Evolutionary conservation across 441 rosid genomes (phyloP), one percentile per base, ranked within the genome.

Genomic region (Jatropha multifida): DNA sequence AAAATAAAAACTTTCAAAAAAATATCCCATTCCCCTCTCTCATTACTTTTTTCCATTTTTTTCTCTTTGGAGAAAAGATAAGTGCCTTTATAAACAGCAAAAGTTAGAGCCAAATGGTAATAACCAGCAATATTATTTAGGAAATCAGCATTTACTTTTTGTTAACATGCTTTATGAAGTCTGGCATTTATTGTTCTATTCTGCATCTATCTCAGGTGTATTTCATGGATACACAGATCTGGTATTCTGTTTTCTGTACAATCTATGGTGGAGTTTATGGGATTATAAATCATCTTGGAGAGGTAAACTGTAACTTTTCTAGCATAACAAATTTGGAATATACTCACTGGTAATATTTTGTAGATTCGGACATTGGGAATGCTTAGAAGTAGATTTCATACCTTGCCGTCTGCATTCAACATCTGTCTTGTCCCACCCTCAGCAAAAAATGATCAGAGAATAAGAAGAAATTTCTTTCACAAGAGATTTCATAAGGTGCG

Each of bases 221-320:
- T 82, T 96, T 96, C 82, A 96, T 96, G 99, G 99, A 96, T 81
- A 87, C 97, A 44, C 99, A 96, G 79, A 96, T 96, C 46, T 96
- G 99, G 99, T 96, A 96, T 88, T 96, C 98, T 81, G 99, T 96
- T 75, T 96, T 88, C 85, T 91, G 97, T 80, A 86, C 96, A 15
- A 85, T 96, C 60, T 90, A 88, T 75, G 97, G 99, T 74, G 99
- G 99, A 75, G 77, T 96, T 80, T 94, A 94, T 80, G 99, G 99
- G 79, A 93, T 96, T 83, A 82, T 96, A 78, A 92, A 92, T 85
- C 99, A 94, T 86, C 99, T 96, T 84, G 99, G 98, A 51, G 98
- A 96, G 96, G 99, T 96, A 89, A 82, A 83, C 71, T 66, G 52
- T 60, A 61, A 64, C 60, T 32, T 71, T 79, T 67, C 58, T 68